Evolutionary conservation across 306 rosid species (phyloP).

Genomic region (Prosopis cineraria): DNA sequence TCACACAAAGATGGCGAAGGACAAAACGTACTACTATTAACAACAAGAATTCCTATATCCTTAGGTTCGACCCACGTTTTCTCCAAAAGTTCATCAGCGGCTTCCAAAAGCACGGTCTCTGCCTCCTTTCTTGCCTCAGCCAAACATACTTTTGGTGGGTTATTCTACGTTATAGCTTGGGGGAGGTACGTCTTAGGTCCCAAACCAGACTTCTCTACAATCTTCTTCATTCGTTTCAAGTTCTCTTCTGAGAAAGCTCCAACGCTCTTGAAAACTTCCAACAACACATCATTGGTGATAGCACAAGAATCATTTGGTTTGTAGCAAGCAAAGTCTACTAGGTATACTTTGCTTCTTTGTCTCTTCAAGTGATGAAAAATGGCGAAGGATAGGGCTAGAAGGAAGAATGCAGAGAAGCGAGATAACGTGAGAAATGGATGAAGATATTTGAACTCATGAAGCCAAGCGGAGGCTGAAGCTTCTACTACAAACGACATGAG

Average conservation of each 20-base stretch:
- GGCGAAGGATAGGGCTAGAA: neutral
- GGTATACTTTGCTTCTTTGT: constrained; percentile 7
- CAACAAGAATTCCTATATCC: constrained; percentile 28
- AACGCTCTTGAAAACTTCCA: neutral
- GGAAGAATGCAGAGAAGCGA: neutral
- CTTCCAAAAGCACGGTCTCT: constrained; percentile 4
- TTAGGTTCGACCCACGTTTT: constrained; percentile 24
- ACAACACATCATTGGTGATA: constrained; percentile 13
- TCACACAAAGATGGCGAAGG: constrained; percentile 34
- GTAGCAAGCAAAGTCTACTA: constrained; percentile 39
- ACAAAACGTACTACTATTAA: constrained; percentile 27
- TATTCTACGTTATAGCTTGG: neutral
- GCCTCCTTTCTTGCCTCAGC: constrained; percentile 14
- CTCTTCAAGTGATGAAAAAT: neutral
- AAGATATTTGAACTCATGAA: neutral
- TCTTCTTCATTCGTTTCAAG: neutral
- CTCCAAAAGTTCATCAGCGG: constrained; percentile 32
- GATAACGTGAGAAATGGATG: neutral
- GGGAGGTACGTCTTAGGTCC: constrained; percentile 30
- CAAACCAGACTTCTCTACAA: constrained; percentile 25
- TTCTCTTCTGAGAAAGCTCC: too few species aligned
- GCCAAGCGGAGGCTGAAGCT: neutral
- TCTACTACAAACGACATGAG: constrained; percentile 5
- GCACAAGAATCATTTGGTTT: constrained; percentile 15
- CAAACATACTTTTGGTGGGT: constrained; percentile 8